Base-by-base conservation (phyloP, 2,329 filamentous ascomycete genomes). In the Teratosphaeria pseudoeucalypti region DNA sequence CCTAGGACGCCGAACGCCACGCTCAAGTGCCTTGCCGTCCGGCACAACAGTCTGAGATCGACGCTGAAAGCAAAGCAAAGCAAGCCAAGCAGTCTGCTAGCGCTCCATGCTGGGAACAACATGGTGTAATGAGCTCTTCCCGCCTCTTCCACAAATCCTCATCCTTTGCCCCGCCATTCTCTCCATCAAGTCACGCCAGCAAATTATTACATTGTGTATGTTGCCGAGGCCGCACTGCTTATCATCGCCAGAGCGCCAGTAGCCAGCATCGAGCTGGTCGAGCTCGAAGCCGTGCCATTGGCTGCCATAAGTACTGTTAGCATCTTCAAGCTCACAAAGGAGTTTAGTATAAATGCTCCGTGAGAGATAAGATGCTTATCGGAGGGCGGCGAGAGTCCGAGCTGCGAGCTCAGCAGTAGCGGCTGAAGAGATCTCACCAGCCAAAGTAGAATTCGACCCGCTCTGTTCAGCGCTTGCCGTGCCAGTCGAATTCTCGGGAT, bases 401-500 rank as follows among this genome's bases (percentile, higher is more conserved):
- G 43, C 43, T 49, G 19, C 16, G 43, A 49, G 43, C 43, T 49
- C 43, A 23, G 43, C 43, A 49, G 43, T 10, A n/a, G 23, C 19
- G 43, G 16, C 6, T 19, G 43, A 47, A 47, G 43, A 47, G 19
- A n/a, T 49, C 43, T 49, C 43, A 49, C 43, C 43, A 49, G 43
- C 16, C 43, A 49, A 23, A 49, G 43, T 49, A 10, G 43, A 49
- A n/a, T 49, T 49, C 9, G 43, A 49, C 7, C 43, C 43, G 43
- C 16, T 49, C 9, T 49, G 9, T 19, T 49, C 43, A 10, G 43
- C n/a, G 16, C 60, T 64, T n/a, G 61, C 54, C 3, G 54, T 60
- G 32, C 57, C 64, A 6, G 52, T 57, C 5, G 34, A 57, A 16
- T 49, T 16, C 11, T 34, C 19, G 26, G 81, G 80, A 62, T 81